Percentiles rank a stretch among this genome's conserved stretches.
Evolutionary conservation across 2,329 filamentous ascomycete species (phyloP).

Genomic region (Verticillium dahliae): DNA sequence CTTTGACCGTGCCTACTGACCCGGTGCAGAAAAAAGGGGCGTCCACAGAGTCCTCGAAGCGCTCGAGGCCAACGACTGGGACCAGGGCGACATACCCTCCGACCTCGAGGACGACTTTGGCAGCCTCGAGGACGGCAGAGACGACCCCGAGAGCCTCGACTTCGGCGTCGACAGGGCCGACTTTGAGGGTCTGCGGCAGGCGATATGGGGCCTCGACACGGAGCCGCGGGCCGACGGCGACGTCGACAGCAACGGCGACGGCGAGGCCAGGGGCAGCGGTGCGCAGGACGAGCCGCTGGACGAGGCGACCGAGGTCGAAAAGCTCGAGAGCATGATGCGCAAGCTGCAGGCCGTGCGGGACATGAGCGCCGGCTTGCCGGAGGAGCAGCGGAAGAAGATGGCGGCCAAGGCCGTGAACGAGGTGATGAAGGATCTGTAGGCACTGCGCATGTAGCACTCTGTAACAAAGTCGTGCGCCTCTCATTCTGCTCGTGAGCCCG

Average conservation of each 20-base stretch:
- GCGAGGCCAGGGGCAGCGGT: slow-evolving; percentile 12
- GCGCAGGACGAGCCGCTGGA: slow-evolving; percentile 18
- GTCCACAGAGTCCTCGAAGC: slow-evolving; percentile 54
- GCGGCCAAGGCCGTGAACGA: slow-evolving; percentile 56
- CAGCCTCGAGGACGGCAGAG: slow-evolving; percentile 20
- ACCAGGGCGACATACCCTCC: slow-evolving; percentile 19
- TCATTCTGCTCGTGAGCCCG: no score
- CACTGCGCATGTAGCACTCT: no score
- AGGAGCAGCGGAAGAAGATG: slow-evolving; percentile 53
- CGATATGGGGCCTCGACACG: slow-evolving; percentile 38
- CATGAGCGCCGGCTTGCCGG: slow-evolving; percentile 50
- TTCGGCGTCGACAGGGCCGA: slow-evolving; percentile 48
- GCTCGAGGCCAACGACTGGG: slow-evolving; percentile 62
- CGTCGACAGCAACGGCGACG: not conserved
- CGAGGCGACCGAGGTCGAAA: slow-evolving; percentile 46
- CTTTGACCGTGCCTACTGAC: not conserved
- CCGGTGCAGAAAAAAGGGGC: slow-evolving; percentile 47
- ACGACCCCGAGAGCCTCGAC: slow-evolving; percentile 41
- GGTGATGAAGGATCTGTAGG: slow-evolving; percentile 53
- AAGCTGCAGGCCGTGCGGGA: slow-evolving; percentile 57
- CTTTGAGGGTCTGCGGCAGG: slow-evolving; percentile 43
- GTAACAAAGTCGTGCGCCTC: no score
- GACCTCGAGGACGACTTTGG: slow-evolving; percentile 21
- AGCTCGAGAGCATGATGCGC: slow-evolving; percentile 57
- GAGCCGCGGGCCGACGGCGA: no score